Evolutionary conservation across 768 basidiomycete genomes (phyloP).

Genomic region (Psilocybe subaeruginosa): DNA sequence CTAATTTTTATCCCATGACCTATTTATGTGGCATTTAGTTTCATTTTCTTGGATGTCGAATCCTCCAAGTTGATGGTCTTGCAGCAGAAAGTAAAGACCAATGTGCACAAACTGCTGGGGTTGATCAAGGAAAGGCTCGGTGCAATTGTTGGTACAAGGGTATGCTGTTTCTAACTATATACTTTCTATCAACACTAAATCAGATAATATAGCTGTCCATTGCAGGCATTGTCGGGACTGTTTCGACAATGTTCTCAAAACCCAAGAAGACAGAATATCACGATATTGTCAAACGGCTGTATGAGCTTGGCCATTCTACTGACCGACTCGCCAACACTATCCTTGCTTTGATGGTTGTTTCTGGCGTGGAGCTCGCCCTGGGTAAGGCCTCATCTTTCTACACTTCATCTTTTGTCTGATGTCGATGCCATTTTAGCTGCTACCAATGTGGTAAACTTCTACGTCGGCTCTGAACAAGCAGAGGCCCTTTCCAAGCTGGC

Average conservation of each 20-base stretch:
- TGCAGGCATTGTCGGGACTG: constrained; percentile 43
- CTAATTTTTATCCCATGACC: not conserved
- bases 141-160: constrained; percentile 43
- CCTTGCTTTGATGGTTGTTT: constrained; percentile 69
- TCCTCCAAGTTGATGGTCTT: constrained; percentile 58
- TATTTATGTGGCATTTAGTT: constrained; percentile 43
- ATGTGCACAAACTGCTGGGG: constrained; percentile 55
- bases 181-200: not conserved
- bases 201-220: constrained; percentile 40
- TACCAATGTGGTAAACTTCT: constrained; percentile 67
- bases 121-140: constrained; percentile 59
- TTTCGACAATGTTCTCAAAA: constrained; percentile 49
- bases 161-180: constrained; percentile 25
- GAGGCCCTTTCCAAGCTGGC: constrained; percentile 38
- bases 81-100: constrained; percentile 49
- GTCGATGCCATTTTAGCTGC: constrained; percentile 42
- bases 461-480: constrained; percentile 54
- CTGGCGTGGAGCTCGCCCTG: constrained; percentile 70
- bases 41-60: constrained; percentile 76
- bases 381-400: constrained; percentile 37
- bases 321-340: constrained; percentile 72
- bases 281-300: constrained; percentile 59
- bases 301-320: constrained; percentile 54
- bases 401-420: not conserved
- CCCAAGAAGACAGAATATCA: constrained; percentile 49